phyloP scores from a whole-genome alignment of 2,329 filamentous ascomycete species.

The Colletotrichum navitas region DNA sequence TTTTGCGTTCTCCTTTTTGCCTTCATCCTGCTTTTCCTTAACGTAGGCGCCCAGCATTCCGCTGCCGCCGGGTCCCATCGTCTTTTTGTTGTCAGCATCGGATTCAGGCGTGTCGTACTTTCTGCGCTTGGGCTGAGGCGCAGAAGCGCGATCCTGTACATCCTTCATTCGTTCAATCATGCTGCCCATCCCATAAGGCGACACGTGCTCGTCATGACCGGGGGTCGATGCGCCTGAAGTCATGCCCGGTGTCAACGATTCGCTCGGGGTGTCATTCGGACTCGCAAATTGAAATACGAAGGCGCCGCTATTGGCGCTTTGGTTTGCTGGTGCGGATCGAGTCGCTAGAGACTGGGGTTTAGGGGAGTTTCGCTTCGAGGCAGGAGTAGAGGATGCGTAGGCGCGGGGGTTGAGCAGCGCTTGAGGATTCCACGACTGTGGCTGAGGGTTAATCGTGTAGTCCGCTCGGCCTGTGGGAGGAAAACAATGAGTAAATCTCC shows the following conservation, averaged over 20 bases:
- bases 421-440: constrained; percentile 41
- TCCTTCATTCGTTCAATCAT: constrained; percentile 84
- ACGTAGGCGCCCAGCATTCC: constrained; percentile 76
- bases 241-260: constrained; percentile 49
- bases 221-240: constrained; percentile 53
- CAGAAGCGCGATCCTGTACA: constrained; percentile 73
- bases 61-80: constrained; percentile 57
- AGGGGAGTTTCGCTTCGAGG: constrained; percentile 32
- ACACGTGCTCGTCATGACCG: constrained; percentile 39
- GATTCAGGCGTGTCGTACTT: constrained; percentile 65
- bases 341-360: constrained; percentile 35
- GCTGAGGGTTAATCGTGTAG: constrained; percentile 32
- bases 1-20: constrained; percentile 48
- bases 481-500: constrained; percentile 24
- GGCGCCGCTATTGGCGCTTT: constrained; percentile 46
- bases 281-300: constrained; percentile 60
- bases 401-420: constrained; percentile 41
- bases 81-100: constrained; percentile 55
- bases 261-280: constrained; percentile 49
- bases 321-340: constrained; percentile 23
- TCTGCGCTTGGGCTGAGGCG: constrained; percentile 74
- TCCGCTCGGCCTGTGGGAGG: constrained; percentile 33
- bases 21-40: constrained; percentile 68
- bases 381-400: constrained; percentile 14
- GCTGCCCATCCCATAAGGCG: constrained; percentile 60